Evolutionary conservation across 139 green algal species (phyloP).

Genomic region (Dunaliella primolecta): DNA sequence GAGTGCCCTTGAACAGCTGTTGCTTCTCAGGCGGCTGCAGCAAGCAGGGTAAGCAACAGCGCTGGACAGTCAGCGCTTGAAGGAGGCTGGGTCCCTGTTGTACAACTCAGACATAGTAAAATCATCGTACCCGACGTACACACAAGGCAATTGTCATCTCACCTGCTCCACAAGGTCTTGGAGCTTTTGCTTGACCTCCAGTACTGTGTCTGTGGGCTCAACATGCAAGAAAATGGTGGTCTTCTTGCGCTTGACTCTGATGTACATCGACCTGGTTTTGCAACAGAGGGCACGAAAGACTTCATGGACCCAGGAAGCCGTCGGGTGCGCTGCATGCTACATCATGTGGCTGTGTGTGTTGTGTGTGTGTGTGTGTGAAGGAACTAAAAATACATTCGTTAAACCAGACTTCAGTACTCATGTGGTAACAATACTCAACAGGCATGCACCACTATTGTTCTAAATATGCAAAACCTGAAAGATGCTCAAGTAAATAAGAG

Average conservation of each 20-base stretch:
- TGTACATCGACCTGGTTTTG: conserved; percentile 60
- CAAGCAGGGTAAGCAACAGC: neutral
- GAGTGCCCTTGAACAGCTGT: conserved; percentile 47
- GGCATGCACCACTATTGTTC: no score
- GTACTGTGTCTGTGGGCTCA: conserved; percentile 77
- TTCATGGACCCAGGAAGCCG: no score
- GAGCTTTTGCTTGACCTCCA: conserved; percentile 84
- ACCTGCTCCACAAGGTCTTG: conserved; percentile 76
- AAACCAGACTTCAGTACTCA: no score
- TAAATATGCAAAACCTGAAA: no score
- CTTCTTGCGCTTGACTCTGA: conserved; percentile 74
- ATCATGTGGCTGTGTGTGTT: no score
- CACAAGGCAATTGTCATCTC: neutral
- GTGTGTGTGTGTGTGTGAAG: no score
- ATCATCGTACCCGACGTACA: neutral
- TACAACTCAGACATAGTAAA: neutral
- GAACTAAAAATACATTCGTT: no score
- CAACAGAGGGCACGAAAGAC: neutral
- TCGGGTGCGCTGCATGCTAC: no score
- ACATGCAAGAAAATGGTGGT: conserved; percentile 82
- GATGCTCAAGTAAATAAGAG: no score
- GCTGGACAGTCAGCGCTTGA: neutral
- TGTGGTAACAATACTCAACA: no score
- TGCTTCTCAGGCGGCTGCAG: conserved; percentile 67
- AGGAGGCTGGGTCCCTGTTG: neutral